phyloP scores from a whole-genome alignment of 768 basidiomycete species.

The Russula sp. region DNA sequence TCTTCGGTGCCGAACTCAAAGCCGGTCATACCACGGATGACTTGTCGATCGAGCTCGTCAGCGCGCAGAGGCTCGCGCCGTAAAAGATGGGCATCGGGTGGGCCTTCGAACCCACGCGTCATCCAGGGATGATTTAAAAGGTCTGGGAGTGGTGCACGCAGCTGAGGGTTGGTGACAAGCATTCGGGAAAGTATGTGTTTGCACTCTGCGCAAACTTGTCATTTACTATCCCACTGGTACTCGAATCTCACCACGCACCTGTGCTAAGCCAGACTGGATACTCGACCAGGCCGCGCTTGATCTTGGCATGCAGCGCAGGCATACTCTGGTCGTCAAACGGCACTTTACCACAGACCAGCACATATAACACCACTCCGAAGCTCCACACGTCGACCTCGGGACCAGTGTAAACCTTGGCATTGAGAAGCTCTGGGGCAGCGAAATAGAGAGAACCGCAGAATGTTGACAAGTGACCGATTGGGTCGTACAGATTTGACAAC shows the following conservation, averaged over 20 bases:
- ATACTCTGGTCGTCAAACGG: slow-evolving; percentile 99
- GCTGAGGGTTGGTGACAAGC: slow-evolving; percentile 90
- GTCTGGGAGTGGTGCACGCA: slow-evolving; percentile 79
- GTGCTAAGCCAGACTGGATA: slow-evolving; percentile 96
- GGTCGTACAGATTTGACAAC: slow-evolving; percentile 92
- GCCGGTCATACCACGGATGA: slow-evolving; percentile 89
- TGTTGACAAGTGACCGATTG: slow-evolving; percentile 75
- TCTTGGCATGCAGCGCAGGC: slow-evolving; percentile 98
- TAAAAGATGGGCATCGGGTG: slow-evolving; percentile 82
- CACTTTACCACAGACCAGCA: slow-evolving; percentile 97
- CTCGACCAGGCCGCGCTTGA: slow-evolving; percentile 95
- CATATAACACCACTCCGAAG: slow-evolving; percentile 97
- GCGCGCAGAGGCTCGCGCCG: slow-evolving; percentile 85
- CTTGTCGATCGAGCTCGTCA: slow-evolving; percentile 83
- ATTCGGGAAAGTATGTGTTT: slow-evolving; percentile 90
- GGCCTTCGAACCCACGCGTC: slow-evolving; percentile 75
- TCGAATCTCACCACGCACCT: slow-evolving; percentile 49
- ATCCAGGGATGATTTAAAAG: slow-evolving; percentile 92
- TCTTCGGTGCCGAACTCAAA: slow-evolving; percentile 94
- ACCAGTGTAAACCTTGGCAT: slow-evolving; percentile 94
- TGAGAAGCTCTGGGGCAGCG: slow-evolving; percentile 95
- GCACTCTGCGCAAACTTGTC: slow-evolving; percentile 61
- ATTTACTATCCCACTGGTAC: background rate
- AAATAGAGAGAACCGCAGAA: slow-evolving; percentile 99
- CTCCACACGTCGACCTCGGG: slow-evolving; percentile 99